Base-by-base conservation (phyloP, 176 grass and related monocot species). In the Coix lacrymajobi region DNA sequence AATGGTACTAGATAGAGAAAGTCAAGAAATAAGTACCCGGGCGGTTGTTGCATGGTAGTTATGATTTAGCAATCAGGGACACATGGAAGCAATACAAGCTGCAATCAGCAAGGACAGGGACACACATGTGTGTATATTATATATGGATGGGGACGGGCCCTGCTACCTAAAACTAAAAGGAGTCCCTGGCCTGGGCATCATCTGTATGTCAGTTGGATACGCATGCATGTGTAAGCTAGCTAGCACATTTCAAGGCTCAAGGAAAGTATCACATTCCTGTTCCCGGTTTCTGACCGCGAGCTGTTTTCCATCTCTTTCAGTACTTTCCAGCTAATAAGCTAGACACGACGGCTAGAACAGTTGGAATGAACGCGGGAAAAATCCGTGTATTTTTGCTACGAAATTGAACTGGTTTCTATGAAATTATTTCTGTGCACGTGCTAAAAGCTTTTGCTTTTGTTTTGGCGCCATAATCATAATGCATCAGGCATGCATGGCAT, bases 1-100 rank as follows among this genome's bases (percentile, higher is more conserved):
- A n/a, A n/a, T n/a, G 52, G 20, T 56, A 56, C 20, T 45, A 54
- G 19, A n/a, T n/a, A 9, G 20, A n/a, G 9, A 56, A 2, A 56
- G 52, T 51, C 19, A 54, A 56, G 52, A 56, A 56, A 8, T 22
- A n/a, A 28, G 5, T 28, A 4, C 24, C 25, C 4, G n/a, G n/a
- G n/a, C n/a, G 77, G 76, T 79, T 11, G 77, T 49, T 79, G 77
- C 28, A 79, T 2, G 62, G 25, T 65, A 51, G 43, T 51, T 25
- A 79, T 25, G 43, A 66, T 25, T 19, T 22, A 33, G 10, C 28
- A 65, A 66, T 66, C 75, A 62, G 37, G 20, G 43, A 46, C 19
- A 49, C 61, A 64, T 51, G 62, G 8, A 49, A 51, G n/a, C n/a
- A n/a, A n/a, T n/a, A n/a, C n/a, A n/a, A n/a, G 71, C 44, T 52